Evolutionary conservation across 768 basidiomycete species (phyloP).

Genomic region (Leccinum boreale): DNA sequence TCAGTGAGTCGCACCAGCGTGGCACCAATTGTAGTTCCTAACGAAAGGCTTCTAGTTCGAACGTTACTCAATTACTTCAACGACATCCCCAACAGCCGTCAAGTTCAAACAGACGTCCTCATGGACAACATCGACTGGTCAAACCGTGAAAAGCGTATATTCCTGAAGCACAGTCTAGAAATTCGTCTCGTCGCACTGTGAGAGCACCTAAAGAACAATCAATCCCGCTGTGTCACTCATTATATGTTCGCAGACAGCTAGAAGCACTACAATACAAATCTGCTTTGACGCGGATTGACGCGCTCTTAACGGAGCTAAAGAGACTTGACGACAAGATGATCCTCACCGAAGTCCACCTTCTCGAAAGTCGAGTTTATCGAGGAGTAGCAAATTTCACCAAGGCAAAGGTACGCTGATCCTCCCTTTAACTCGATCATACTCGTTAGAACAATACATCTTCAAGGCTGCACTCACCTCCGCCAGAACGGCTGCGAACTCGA

Average conservation of each 20-base stretch:
- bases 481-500: slow-evolving; percentile 90
- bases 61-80: slow-evolving; percentile 91
- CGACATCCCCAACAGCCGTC: slow-evolving; percentile 68
- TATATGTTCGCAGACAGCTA: slow-evolving; percentile 50
- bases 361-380: slow-evolving; percentile 89
- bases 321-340: slow-evolving; percentile 97
- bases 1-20: slow-evolving; percentile 50
- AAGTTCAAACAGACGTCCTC: slow-evolving; percentile 80
- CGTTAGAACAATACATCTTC: not conserved
- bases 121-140: slow-evolving; percentile 93
- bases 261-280: slow-evolving; percentile 74
- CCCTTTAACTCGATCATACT: not conserved
- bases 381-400: slow-evolving; percentile 87
- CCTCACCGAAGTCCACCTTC: slow-evolving; percentile 91
- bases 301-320: slow-evolving; percentile 87
- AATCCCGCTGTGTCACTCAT: not conserved
- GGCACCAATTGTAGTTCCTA: not conserved
- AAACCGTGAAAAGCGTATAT: slow-evolving; percentile 86
- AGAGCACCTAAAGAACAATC: slow-evolving; percentile 17
- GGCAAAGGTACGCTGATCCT: slow-evolving; percentile 62
- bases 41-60: slow-evolving; percentile 55
- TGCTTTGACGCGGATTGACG: slow-evolving; percentile 79
- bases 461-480: slow-evolving; percentile 88
- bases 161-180: slow-evolving; percentile 92
- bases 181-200: slow-evolving; percentile 79